Percentiles rank a stretch among this genome's conserved stretches.
These are phyloP conservation scores for Larix kaempferi DNA, from an alignment of 75 land plant species.

Conservation along the genomic window DNA sequence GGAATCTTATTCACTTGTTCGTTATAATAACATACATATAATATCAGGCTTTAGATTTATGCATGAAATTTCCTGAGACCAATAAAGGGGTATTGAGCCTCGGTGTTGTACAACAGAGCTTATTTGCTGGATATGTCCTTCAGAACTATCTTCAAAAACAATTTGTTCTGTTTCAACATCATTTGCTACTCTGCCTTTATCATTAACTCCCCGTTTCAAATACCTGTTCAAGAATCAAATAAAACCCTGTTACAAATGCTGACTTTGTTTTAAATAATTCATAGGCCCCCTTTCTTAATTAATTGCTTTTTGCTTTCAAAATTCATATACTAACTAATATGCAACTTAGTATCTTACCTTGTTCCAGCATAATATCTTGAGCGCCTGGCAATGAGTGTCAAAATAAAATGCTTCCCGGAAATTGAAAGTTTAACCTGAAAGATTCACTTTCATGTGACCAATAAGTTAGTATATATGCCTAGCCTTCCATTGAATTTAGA, in stretches of 20 bases:
- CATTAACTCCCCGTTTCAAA: slow-evolving; percentile 77
- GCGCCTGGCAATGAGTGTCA: slow-evolving; percentile 80
- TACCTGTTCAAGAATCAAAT: slow-evolving; percentile 37
- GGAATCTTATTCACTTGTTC: background rate
- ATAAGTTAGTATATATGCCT: background rate
- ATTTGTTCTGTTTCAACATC: slow-evolving; percentile 94
- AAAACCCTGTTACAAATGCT: background rate
- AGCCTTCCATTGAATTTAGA: background rate
- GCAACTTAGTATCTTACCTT: slow-evolving; percentile 32
- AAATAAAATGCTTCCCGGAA: slow-evolving; percentile 41
- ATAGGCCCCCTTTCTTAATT: background rate
- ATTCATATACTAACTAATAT: no score
- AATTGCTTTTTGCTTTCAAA: background rate
- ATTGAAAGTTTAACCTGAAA: slow-evolving; percentile 50
- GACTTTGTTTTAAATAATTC: background rate
- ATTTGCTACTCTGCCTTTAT: slow-evolving; percentile 81
- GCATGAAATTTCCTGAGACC: slow-evolving; percentile 81
- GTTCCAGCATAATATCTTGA: slow-evolving; percentile 95
- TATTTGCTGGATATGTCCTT: slow-evolving; percentile 35
- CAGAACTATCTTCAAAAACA: slow-evolving; percentile 58
- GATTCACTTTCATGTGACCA: background rate
- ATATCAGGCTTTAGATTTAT: slow-evolving; percentile 56
- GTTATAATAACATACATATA: slow-evolving; percentile 35
- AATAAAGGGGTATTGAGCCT: slow-evolving; percentile 85
- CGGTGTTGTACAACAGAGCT: slow-evolving; percentile 80